phyloP scores from a whole-genome alignment of 352 stramenopile species.

The Phytophthora syringae region DNA sequence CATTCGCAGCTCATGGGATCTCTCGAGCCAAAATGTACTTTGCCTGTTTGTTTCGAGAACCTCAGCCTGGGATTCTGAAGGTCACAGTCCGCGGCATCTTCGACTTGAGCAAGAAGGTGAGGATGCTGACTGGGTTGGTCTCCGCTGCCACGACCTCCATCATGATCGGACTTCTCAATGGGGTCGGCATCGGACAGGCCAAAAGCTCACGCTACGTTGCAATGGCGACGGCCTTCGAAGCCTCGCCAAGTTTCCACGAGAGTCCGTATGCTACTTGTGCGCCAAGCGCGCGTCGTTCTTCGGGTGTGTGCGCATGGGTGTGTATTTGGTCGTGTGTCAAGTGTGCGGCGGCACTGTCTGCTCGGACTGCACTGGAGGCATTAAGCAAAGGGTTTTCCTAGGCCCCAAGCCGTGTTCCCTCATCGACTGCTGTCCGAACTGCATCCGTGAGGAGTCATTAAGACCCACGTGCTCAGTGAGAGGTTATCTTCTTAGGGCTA shows the following conservation, averaged over 20 bases:
- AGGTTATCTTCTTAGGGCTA: too few relatives aligned
- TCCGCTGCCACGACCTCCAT: conserved; percentile 38
- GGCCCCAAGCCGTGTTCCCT: conserved; percentile 23
- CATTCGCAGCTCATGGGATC: conserved; percentile 39
- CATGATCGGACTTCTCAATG: conserved; percentile 49
- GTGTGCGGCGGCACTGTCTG: conserved; percentile 55
- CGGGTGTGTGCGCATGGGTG: conserved; percentile 17
- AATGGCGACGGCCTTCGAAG: conserved; percentile 12
- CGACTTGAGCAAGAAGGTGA: conserved; percentile 44
- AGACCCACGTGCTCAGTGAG: conserved; percentile 21
- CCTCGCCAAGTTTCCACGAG: conserved; percentile 7
- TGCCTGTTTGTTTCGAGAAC: conserved; percentile 48
- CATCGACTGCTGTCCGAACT: conserved; percentile 45
- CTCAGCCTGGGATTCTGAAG: conserved; percentile 29
- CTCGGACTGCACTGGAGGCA: conserved; percentile 38
- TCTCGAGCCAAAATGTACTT: conserved; percentile 46
- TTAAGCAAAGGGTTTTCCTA: conserved; percentile 56
- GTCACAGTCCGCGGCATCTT: conserved; percentile 53
- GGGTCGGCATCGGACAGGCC: conserved; percentile 45
- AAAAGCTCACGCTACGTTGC: conserved; percentile 55
- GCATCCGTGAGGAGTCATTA: conserved; percentile 42
- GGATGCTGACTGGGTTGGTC: conserved; percentile 25
- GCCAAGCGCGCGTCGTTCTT: conserved; percentile 34
- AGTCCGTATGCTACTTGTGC: conserved; percentile 30
- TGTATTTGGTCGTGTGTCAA: conserved; percentile 39